Evolutionary conservation across 2,329 filamentous ascomycete species (phyloP), one percentile per base, ranked within the genome.

Genomic region (Colletotrichum gigasporum): DNA sequence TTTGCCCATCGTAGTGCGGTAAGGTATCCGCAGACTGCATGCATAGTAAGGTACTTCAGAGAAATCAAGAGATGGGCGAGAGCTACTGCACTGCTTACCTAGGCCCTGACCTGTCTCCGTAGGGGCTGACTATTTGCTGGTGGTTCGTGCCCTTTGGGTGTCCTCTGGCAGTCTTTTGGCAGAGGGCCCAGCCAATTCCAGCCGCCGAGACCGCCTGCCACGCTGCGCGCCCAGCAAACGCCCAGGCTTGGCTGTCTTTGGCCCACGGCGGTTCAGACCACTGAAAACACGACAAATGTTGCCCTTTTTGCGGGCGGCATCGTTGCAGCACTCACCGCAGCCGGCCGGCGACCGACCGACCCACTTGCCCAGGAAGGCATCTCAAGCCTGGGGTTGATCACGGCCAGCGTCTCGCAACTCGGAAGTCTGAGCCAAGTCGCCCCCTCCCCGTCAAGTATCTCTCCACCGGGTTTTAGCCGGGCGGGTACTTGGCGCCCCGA

Each of bases 331-430:
- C 30, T 14, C 16, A 28, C 18, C 39, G 22, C 16, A 42, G 39
- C 32, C 32, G 45, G 26, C 20, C n/a, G n/a, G 26, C 16, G 45
- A 28, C 26, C 45, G 24, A 48, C 45, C 12, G 18, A 10, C 18
- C 47, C 47, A 34, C 47, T 24, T 51, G 47, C 47, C 30, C 18
- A 22, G 47, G 32, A 51, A 34, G 51, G 37, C 51, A 42, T 54
- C 16, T 44, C 16, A 54, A 54, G 50, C 50, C 34, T 16, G 35
- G 12, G 14, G 35, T 14, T 16, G 35, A 39, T 39, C 35, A 39
- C 35, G 35, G 35, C n/a, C 14, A 39, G 35, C 35, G 35, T 39
- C 35, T 39, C 14, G 35, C 35, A 32, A 50, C 26, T 18, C 45
- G 20, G 45, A 10, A 48, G 45, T 12, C 26, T 28, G 18, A 32